Evolutionary conservation across 495 filamentous ascomycete genomes (phyloP), one percentile per base, ranked within the genome.

Genomic region (Neurospora sublineolata): DNA sequence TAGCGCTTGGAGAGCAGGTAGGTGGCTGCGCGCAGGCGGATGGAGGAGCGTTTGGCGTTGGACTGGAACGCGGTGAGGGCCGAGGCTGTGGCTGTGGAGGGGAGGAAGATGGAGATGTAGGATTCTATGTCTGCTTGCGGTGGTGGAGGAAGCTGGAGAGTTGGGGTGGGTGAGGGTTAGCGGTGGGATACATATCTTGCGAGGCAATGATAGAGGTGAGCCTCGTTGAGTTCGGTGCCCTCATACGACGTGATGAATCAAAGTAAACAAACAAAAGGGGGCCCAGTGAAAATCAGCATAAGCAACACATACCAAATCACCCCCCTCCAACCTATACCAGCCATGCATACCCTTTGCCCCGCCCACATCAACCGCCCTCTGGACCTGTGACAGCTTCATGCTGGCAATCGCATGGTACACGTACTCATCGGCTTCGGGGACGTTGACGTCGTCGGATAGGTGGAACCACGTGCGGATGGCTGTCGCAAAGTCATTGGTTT

Each of bases 61-160:
- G 87, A 78, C 33, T 75, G 72, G 74, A 89, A 86, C 58, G 80
- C 78, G 12, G 77, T 87, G 30, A 91, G 80, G 6, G 87, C 82
- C 72, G 86, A 84, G 20, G 82, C 30, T 6, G 87, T 85, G 37
- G 80, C 77, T 2, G 84, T 85, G 1, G 77, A 71, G 14, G 88
- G 82, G 36, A 76, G 71, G 80, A 90, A 90, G 76, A 91, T 81
- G 52, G 81, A 78, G n/a, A 84, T 85, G 80, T 90, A 91, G 37
- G 87, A 82, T 23, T 78, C 75, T 40, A 87, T 84, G 76, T 91
- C 88, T 37, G 81, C 68, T 16, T 73, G 73, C 0, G 85, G 78
- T 3, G 86, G 87, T 20, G 84, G 81, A 1, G 77, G 75, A 74
- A 81, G 85, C 76, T 81, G 46, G 20, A 58, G 20, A 14, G 46